Evolutionary conservation across 2,329 filamentous ascomycete genomes (phyloP), one percentile per base, ranked within the genome.

Genomic region (Sodiomyces alkalinus): DNA sequence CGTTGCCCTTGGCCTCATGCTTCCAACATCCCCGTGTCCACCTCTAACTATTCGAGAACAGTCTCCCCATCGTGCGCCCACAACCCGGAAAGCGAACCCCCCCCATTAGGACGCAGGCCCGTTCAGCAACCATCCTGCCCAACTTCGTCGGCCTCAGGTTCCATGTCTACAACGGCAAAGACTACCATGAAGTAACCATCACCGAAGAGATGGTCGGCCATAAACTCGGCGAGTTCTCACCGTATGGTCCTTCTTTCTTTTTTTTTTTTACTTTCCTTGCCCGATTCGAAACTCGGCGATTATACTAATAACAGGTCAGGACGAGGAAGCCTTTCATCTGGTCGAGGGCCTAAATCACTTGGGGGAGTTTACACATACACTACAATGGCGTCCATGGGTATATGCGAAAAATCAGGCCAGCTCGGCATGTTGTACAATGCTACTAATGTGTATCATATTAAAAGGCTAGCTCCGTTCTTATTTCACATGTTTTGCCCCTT

Each of bases 151-250:
- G 85, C 10, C 60, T 92, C 44, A 76, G 74, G 50, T 94, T 94
- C 53, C 78, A 86, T 54, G 71, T 94, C 34, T 79, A 94, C 60
- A 92, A 93, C 51, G 86, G 86, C 45, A 92, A 90, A 60, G 68
- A 68, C 18, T 93, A 93, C 54, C 59, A 77, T 42, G 80, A 90
- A 41, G 66, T 93, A 30, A 67, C 64, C 39, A 80, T 94, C 38
- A 92, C 85, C 11, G 86, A 93, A 51, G 81, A 93, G 46, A 94
- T 94, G 86, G 86, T 94, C 27, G 86, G 86, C 30, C 80, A 90
- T 55, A 94, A 93, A 58, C 64, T 94, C 41, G 86, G 86, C 43
- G 86, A 94, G 57, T 94, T 93, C 52, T 75, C 83, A 37, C 62
- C 72, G 85, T 93, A 69, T 46, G 82, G 72, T 27, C 23, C 17